Evolutionary conservation across 495 filamentous ascomycete species (phyloP).

Genomic region (Penicillium lagena): DNA sequence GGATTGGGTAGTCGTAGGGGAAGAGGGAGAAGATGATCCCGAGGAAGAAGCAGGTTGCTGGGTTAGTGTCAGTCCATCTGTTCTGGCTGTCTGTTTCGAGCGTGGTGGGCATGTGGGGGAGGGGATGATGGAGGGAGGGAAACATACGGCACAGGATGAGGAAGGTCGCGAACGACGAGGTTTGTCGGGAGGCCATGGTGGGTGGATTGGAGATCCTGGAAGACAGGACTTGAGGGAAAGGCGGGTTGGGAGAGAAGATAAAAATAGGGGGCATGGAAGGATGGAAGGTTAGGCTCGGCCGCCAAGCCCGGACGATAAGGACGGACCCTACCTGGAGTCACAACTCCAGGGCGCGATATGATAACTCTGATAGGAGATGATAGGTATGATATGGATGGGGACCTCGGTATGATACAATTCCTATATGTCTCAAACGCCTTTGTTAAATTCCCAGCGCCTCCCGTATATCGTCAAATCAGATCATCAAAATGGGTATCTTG

Average conservation of each 20-base stretch:
- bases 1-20: conserved; percentile 95
- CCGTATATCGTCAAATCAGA: too few relatives aligned
- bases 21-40: conserved; percentile 96
- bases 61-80: conserved; percentile 5
- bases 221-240: conserved; percentile 10
- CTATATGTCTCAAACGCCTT: too few relatives aligned
- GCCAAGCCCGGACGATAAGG: too few relatives aligned
- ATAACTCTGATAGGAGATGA: too few relatives aligned
- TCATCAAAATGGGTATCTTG: too few relatives aligned
- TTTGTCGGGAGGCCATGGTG: conserved; percentile 31
- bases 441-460: conserved; percentile 6
- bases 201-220: background rate
- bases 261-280: conserved; percentile 8
- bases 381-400: too few relatives aligned
- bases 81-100: background rate
- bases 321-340: too few relatives aligned
- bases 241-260: conserved; percentile 16
- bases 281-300: background rate
- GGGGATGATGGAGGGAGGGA: conserved; percentile 6
- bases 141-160: conserved; percentile 88
- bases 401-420: conserved; percentile 6
- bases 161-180: conserved; percentile 78
- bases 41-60: conserved; percentile 92
- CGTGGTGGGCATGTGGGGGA: background rate
- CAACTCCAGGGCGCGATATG: too few relatives aligned